Base-by-base conservation (phyloP, 768 basidiomycete genomes). In the Boletus vinaceobasis region DNA sequence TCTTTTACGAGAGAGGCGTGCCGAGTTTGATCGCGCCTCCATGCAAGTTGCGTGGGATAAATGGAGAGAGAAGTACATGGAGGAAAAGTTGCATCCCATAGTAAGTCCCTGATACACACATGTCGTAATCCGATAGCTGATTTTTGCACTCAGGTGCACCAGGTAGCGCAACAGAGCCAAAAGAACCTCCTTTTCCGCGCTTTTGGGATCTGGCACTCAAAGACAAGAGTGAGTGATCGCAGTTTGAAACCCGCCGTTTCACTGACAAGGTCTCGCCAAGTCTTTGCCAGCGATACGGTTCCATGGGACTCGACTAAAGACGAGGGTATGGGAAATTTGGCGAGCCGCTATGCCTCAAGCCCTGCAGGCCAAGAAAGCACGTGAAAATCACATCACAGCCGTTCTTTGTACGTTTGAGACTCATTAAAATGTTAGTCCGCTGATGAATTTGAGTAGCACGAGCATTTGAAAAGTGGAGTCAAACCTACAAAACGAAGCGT, bases 251-350 rank as follows among this genome's bases (percentile, higher is more conserved):
- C 11, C n/a, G 38, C 39, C 26, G 40, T 40, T 36, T 46, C 43
- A 49, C 51, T 66, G 35, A 65, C 45, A 46, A 40, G 4, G 29
- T 37, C 58, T 35, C n/a, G 19, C 49, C 33, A 58, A 93, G 88
- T 84, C 87, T 15, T 73, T 90, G 10, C 90, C 90, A 23, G 92
- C 91, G 9, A 82, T 94, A 54, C 83, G 82, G 29, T 90, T 93
- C 68, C 78, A 86, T 68, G 82, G 86, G 1, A 79, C 73, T 19
- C 77, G 80, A 56, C 66, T 78, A 35, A 90, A 88, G 69, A 69
- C 71, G 7, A 83, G 79, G 58, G 79, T 77, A 54, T 90, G 89
- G 82, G 70, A 75, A 31, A 73, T 69, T 31, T 92, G 91, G 91
- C 75, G 80, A 45, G 77, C 76, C 46, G 80, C 79, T 23, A 84